Base-by-base conservation (phyloP, 192 early-diverging fungal genomes). In the Mortierella claussenii region DNA sequence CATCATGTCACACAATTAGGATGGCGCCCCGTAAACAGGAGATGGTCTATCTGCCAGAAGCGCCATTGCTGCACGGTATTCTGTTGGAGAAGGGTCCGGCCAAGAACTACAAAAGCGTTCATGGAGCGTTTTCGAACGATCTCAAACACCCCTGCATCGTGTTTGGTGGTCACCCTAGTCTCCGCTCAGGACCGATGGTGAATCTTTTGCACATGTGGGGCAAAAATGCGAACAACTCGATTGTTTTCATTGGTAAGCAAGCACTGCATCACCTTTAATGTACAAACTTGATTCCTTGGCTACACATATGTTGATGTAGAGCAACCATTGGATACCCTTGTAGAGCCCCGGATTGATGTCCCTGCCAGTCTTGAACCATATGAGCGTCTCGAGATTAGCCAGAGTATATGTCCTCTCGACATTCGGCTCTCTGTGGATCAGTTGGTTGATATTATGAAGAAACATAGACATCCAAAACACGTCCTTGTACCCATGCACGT, bases 11-110 rank as follows among this genome's bases (percentile, higher is more conserved):
- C n/a, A 27, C 8, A 30, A 42, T 42, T 55, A 87, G 85, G 87
- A 87, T 93, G 85, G 87, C 86, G 46, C 69, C 82, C 15, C 65
- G 79, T 34, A 83, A 87, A 55, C 91, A 94, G 45, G 80, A 87
- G 47, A 73, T 86, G 62, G 74, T 93, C 0, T 93, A 92, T 51
- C 53, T 90, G 44, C 89, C 90, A 15, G 82, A 90, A 51, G 73
- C 76, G 15, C 88, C 88, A 2, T 64, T 89, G 21, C 50, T 65
- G 8, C 88, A 88, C 42, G 85, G 83, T 3, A 47, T 65, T 32
- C 62, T 91, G 20, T 45, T 89, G 43, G 83, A 79, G 28, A 80
- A 71, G 42, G 74, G 65, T 2, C 57, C 55, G 13, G 68, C 70
- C 40, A 84, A 86, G 37, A 69, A 58, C 20, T 81, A 78, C n/a